These are phyloP conservation scores for Puccinia polysora DNA, from an alignment of 1,284 basidiomycete genomes.

Conservation along the genomic window DNA sequence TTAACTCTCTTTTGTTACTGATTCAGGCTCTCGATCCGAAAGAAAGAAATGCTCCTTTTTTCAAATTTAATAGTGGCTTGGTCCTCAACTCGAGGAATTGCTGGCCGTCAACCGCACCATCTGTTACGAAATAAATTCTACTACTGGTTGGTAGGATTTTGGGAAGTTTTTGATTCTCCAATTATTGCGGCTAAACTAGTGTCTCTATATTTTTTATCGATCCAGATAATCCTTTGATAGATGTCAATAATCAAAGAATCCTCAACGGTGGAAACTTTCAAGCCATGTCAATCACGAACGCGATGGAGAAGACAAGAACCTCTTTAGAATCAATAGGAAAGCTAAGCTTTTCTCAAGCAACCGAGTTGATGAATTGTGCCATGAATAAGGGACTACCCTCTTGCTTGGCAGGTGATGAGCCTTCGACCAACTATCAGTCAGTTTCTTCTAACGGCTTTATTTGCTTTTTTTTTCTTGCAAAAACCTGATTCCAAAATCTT, in stretches of 20 bases:
- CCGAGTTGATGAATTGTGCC: slow-evolving; percentile 71
- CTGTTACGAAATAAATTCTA: slow-evolving; percentile 76
- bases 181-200: slow-evolving; percentile 13
- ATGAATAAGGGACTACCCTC: slow-evolving; percentile 80
- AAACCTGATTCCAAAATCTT: slow-evolving; percentile 53
- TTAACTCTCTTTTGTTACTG: background rate
- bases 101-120: slow-evolving; percentile 63
- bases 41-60: background rate
- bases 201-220: background rate
- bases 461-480: background rate
- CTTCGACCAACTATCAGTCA: slow-evolving; percentile 43
- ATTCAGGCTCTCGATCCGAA: background rate
- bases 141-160: slow-evolving; percentile 53
- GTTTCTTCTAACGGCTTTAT: background rate
- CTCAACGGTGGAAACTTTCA: slow-evolving; percentile 85
- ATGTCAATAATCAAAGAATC: slow-evolving; percentile 63
- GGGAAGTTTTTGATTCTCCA: slow-evolving; percentile 51
- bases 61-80: slow-evolving; percentile 60
- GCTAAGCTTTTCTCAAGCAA: slow-evolving; percentile 73
- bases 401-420: slow-evolving; percentile 73
- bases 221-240: slow-evolving; percentile 70
- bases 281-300: slow-evolving; percentile 76
- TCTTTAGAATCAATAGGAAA: slow-evolving; percentile 76
- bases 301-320: slow-evolving; percentile 80
- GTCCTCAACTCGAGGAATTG: slow-evolving; percentile 78